phyloP scores from a whole-genome alignment of 306 rosid genomes.

The Cucurbita moschata region DNA sequence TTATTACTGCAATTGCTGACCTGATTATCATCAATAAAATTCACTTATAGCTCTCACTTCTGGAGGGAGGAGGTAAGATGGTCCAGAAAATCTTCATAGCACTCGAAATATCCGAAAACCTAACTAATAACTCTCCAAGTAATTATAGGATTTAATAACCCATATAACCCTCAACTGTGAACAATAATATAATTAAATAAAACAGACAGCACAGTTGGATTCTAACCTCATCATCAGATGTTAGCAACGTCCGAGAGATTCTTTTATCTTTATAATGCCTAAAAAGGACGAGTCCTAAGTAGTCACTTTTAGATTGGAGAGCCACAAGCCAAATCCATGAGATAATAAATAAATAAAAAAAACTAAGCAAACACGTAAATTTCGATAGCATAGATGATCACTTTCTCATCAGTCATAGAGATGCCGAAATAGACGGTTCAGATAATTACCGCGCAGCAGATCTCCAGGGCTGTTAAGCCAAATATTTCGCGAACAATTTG shows the following conservation, averaged over 20 bases:
- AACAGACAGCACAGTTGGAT: neutral
- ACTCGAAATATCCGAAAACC: neutral
- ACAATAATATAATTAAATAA: neutral
- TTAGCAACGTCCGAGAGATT: neutral
- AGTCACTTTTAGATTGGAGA: too few species aligned
- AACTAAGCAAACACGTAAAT: neutral
- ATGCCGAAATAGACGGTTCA: neutral
- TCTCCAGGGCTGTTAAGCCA: neutral
- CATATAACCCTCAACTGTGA: neutral
- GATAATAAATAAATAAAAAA: neutral
- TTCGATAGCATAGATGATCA: neutral
- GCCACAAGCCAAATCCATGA: too few species aligned
- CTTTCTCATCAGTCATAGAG: neutral
- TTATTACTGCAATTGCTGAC: neutral
- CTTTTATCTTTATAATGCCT: neutral
- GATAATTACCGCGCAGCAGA: neutral
- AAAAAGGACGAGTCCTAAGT: neutral
- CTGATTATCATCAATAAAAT: neutral
- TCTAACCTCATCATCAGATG: neutral
- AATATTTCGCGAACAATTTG: neutral
- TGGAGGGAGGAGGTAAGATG: neutral
- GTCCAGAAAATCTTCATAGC: neutral
- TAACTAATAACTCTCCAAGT: neutral
- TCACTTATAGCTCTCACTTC: neutral
- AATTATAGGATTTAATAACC: neutral